Base-by-base conservation (phyloP, 768 basidiomycete genomes). In the Pluteus cervinus region DNA sequence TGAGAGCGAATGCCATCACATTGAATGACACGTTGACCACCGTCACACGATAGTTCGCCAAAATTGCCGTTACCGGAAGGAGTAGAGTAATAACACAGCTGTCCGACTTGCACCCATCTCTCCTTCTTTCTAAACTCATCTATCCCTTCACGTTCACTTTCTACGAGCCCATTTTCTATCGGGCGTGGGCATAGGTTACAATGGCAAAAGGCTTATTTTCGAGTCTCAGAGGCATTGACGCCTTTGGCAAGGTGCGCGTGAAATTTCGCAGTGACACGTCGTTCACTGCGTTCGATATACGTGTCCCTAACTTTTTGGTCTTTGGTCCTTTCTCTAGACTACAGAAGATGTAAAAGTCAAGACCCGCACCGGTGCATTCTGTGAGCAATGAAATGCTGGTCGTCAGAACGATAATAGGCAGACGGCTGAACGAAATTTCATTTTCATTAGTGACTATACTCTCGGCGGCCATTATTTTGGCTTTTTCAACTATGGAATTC, bases 291-390 rank as follows among this genome's bases (percentile, higher is more conserved):
- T 26, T 28, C 10, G 2, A 33, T 12, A 11, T 21, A 8, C 8
- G 12, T 5, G 24, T 1, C 25, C 17, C 14, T 22, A 24, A 16
- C 18, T 29, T 6, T 23, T 5, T 24, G 20, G 2, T 12, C 2
- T 16, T 36, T 23, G 31, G n/a, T 10, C 6, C 15, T 18, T 12
- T 10, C 8, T 20, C 6, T 29, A 99, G 94, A 99, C 96, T 24
- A 89, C 89, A 60, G 96, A 98, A 56, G 96, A 99, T 71, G 96
- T 99, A 46, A 98, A 98, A 68, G 89, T 99, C 65, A 92, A 92
- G 73, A 98, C 96, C 23, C 79, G 92, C 41, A 90, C 87, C 31
- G 93, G 88, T 49, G 94, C 88, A 48, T 69, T 92, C 50, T 69
- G 92, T 94, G 50, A 60, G 87, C 30, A 38, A 4, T 7, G 18